phyloP scores from a whole-genome alignment of 257 asterid genomes.

The Knoxia roxburghii region DNA sequence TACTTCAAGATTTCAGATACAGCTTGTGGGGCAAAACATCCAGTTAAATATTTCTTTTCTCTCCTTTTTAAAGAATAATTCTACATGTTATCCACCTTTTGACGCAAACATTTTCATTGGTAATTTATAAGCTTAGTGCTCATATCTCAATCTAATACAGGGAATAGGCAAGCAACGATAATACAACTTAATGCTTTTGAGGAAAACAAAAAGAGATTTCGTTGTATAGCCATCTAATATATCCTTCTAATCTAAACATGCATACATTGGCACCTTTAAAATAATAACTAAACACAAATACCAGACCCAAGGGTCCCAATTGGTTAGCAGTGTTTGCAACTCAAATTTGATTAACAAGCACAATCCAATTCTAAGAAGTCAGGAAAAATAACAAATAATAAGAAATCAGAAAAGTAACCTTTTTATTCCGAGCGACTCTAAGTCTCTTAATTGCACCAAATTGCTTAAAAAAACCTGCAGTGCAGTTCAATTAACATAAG shows the following conservation, averaged over 20 bases:
- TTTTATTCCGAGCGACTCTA: conserved; percentile 75
- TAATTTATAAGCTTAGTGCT: not conserved
- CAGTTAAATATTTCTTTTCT: not conserved
- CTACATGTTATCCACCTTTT: not conserved
- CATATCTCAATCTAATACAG: not conserved
- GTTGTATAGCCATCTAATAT: not conserved
- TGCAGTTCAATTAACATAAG: not conserved
- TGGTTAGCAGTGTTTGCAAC: not conserved
- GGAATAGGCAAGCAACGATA: not conserved
- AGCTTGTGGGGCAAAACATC: not conserved
- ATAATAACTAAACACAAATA: not conserved
- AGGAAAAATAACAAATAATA: not conserved
- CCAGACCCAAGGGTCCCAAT: not conserved
- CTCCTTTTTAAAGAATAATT: not conserved
- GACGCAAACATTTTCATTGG: not conserved
- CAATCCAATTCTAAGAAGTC: not conserved
- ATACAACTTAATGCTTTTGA: not conserved
- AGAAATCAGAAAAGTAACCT: conserved; percentile 42
- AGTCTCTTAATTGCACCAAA: conserved; percentile 83
- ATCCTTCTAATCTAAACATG: not conserved
- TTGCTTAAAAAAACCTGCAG: conserved; percentile 87
- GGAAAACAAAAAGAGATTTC: not conserved
- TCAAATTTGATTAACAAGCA: not conserved
- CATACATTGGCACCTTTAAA: not conserved
- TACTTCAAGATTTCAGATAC: no score